Base-by-base conservation (phyloP, 2,329 filamentous ascomycete genomes). In the Phialemoniopsis sp. region DNA sequence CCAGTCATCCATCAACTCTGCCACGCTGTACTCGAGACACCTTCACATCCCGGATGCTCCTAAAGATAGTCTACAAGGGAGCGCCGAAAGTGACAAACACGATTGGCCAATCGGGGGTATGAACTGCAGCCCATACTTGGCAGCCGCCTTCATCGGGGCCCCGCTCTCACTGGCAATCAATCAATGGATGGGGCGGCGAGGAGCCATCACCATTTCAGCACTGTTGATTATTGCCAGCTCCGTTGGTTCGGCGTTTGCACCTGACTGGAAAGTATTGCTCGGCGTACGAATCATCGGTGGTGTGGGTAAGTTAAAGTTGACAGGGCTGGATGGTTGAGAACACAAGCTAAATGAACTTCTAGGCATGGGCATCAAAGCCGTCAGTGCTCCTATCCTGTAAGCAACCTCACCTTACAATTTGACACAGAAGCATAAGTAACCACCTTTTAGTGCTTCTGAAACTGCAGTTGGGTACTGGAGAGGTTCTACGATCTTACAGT, bases 281-380 rank as follows among this genome's bases (percentile, higher is more conserved):
- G 53, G 47, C 3, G 52, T 66, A 1, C 57, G 65, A 8, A 50
- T 62, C 2, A 29, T 67, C 7, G 66, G 65, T 38, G 65, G 64
- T 5, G 44, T 67, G 14, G 63, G 64, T 66, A 30, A 40, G 60
- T 47, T 3, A 10, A 26, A 26, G 60, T 47, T 3, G 8, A 26
- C 6, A 26, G 10, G 21, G 21, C 10, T 14, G 4, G 21, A 26
- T 26, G 6, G 6, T 26, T 6, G 10, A 26, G 21, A 26, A 6
- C 10, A 26, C 10, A 10, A 26, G 21, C 21, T 26, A 10, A 26
- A 6, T 6, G 6, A 26, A 26, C 3, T 32, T 10, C 19, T 34
- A 60, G 68, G 64, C 1, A 72, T 72, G 68, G 68, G 68, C 0
- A 59, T 72, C 18, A 72, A 72, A 43, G 68, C 69, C 1, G 67